Evolutionary conservation across 2,329 filamentous ascomycete species (phyloP), one percentile per base, ranked within the genome.

Genomic region (Aureobasidium sp.): DNA sequence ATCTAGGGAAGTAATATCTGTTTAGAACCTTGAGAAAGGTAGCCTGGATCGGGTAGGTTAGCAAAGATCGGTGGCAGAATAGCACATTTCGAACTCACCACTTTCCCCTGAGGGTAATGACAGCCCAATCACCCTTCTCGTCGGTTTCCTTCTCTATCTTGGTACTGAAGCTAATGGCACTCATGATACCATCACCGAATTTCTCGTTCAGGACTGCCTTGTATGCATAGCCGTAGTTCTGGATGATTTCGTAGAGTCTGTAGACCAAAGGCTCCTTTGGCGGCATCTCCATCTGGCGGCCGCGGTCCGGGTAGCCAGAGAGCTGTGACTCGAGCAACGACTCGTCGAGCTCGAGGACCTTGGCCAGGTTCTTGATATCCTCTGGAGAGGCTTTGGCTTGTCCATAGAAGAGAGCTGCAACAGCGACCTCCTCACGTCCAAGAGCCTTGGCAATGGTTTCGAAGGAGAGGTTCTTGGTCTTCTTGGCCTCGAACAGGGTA

Each of bases 151-250:
- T 96, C 74, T 97, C 91, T 2, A 97, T 89, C 71, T 91, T 91
- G 0, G 91, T 96, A 58, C 86, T 89, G 75, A 96, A 97, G 17
- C 86, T 86, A 71, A 97, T 96, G 0, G 92, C 93, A 72, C 91
- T 96, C 93, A 97, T 97, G 71, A 97, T 97, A 1, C 93, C 93
- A 64, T 81, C 79, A 8, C 79, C 79, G 69, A 81, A 81, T 81
- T 97, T 97, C 82, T 97, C 93, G 68, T 97, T 97, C 75, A 97
- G 74, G 5, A 97, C 84, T 0, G 91, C 92, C 82, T 97, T 97
- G 78, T 95, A 97, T 0, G 92, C 90, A 74, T 96, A 95, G 1
- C 93, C 93, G 71, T 97, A 97, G 75, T 96, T 97, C 78, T 97
- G 92, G 65, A 97, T 87, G 72, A 97, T 89, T 80, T 97, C 93